A percentile compares a stretch with the other conserved stretches of the same genome.
Evolutionary conservation across 805 yeast species (phyloP).

Genomic region (Metschnikowia reukaufii): DNA sequence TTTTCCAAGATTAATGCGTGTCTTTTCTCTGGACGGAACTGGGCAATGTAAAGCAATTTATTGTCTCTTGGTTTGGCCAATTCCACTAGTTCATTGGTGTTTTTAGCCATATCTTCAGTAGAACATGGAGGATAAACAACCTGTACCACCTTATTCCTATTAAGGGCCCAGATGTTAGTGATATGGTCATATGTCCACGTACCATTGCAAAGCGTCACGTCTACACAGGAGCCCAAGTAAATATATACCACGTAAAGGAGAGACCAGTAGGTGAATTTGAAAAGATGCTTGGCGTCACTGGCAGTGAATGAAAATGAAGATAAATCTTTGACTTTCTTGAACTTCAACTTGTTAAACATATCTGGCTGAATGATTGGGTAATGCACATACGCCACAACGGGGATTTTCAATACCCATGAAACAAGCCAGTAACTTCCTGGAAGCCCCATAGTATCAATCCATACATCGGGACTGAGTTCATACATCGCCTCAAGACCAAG

Average conservation of each 20-base stretch:
- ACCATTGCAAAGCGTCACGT: conserved; percentile 73
- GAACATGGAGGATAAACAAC: conserved; percentile 91
- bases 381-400: conserved; percentile 87
- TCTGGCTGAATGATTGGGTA: conserved; percentile 89
- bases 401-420: conserved; percentile 56
- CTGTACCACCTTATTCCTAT: conserved; percentile 31
- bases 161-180: conserved; percentile 56
- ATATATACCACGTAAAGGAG: conserved; percentile 62
- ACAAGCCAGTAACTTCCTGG: conserved; percentile 82
- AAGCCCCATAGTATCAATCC: conserved; percentile 92
- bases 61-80: conserved; percentile 30
- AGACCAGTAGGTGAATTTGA: conserved; percentile 69
- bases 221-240: conserved; percentile 63
- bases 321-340: conserved; percentile 20
- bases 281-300: conserved; percentile 29
- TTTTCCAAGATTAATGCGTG: conserved; percentile 69
- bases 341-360: conserved; percentile 67
- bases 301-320: conserved; percentile 21
- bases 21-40: conserved; percentile 93
- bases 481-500: conserved; percentile 70
- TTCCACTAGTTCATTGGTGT: not conserved
- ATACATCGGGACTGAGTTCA: conserved; percentile 78
- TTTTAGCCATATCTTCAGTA: conserved; percentile 45
- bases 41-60: conserved; percentile 69
- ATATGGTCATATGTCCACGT: conserved; percentile 91